These are phyloP conservation scores for Agrocybe pediades DNA, from an alignment of 768 basidiomycete genomes.

Conservation along the genomic window DNA sequence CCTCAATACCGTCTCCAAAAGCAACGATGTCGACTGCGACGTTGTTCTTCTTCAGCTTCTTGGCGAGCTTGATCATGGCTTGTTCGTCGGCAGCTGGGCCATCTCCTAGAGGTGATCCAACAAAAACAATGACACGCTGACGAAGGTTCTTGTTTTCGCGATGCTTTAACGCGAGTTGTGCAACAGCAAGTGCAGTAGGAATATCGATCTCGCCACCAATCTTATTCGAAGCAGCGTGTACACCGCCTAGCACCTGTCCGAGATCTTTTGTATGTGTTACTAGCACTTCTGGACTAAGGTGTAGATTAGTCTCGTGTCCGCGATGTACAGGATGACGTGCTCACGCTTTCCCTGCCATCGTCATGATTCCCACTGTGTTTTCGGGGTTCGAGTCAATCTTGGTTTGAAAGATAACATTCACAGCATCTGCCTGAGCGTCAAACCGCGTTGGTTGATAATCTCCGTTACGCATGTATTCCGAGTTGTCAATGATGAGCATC, in stretches of 20 bases:
- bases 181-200: conserved; percentile 88
- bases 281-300: conserved; percentile 84
- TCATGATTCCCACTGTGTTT: conserved; percentile 97
- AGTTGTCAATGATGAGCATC: conserved; percentile 97
- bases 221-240: conserved; percentile 70
- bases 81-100: conserved; percentile 74
- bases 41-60: conserved; percentile 99
- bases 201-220: conserved; percentile 86
- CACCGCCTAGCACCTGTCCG: conserved; percentile 83
- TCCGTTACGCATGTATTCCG: conserved; percentile 95
- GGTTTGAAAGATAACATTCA: conserved; percentile 85
- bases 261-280: conserved; percentile 96
- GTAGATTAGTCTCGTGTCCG: neutral
- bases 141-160: conserved; percentile 98
- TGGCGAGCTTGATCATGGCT: conserved; percentile 84
- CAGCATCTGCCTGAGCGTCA: conserved; percentile 90
- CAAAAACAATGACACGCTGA: conserved; percentile 93
- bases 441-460: conserved; percentile 88
- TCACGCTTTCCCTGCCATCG: conserved; percentile 96
- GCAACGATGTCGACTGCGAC: conserved; percentile 91
- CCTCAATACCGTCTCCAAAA: conserved; percentile 89
- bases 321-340: conserved; percentile 19
- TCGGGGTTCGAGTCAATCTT: conserved; percentile 98
- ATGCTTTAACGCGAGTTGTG: conserved; percentile 96
- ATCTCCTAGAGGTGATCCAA: conserved; percentile 79